Base-by-base conservation (phyloP, 2,329 filamentous ascomycete species). In the Fusarium sp. region DNA sequence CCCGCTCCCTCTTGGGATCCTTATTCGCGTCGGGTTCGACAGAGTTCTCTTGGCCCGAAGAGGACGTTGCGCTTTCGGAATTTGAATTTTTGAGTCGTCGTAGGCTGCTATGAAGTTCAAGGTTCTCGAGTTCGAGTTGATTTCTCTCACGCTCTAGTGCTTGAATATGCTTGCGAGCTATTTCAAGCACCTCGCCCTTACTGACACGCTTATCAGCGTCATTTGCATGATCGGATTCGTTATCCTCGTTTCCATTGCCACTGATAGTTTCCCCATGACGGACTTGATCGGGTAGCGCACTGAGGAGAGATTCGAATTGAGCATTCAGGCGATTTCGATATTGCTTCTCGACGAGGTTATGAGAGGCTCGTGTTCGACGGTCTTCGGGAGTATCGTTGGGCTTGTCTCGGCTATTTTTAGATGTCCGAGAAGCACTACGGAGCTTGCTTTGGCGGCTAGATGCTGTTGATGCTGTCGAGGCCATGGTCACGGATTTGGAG, bases 261-360 rank as follows among this genome's bases (percentile, higher is more conserved):
- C 22, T 56, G n/a, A 47, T 56, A n/a, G 38, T 54, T 18, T 68
- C 69, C 17, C 72, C 66, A 3, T 66, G n/a, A 10, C 77, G 75
- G 36, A 62, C 47, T 62, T 76, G 70, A 26, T 78, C 77, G 22
- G 77, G 77, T 3, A 78, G 59, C 7, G 73, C 67, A 28, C 36
- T 66, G 30, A 78, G 74, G 8, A 78, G 74, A 10, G 77, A 78
- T 65, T 78, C 77, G 34, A 78, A 78, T 32, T 78, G 77, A 9
- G 77, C 68, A 39, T 78, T 78, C 42, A 78, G 75, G 10, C 77
- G 77, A 48, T 78, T 78, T 39, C 77, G 77, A 54, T 78, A 78
- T 48, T 78, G 77, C 50, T 78, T 78, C 58, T 78, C 77, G 52
- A 78, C 77, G 20, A 78, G 77, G 28, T 78, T 78, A 44, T 78